Conservation (phyloP, 192 early-diverging fungal genomes). For the Coemansia umbellata region DNA sequence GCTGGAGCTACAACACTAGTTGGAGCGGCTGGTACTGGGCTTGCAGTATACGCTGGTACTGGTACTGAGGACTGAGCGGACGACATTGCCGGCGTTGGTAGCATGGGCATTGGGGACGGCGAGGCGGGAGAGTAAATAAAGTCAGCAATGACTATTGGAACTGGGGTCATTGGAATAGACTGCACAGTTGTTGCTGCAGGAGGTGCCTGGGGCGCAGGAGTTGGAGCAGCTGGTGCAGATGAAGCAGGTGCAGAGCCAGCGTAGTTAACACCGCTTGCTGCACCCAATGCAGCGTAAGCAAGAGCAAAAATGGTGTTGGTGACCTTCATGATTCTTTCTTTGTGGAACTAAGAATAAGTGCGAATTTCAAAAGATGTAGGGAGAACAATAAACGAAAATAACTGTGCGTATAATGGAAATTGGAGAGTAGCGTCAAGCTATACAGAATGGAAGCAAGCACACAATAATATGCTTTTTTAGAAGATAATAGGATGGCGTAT, state of each 20-base stretch:
- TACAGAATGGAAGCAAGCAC: neutral
- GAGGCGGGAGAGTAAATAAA: slow-evolving; percentile 27
- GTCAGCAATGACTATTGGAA: slow-evolving; percentile 23
- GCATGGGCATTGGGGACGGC: neutral
- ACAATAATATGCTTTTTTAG: neutral
- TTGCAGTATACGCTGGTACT: slow-evolving; percentile 11
- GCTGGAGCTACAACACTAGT: slow-evolving; percentile 6
- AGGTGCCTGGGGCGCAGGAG: no score
- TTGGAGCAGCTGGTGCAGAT: slow-evolving; percentile 7
- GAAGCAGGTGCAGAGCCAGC: slow-evolving; percentile 19
- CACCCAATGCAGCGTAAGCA: slow-evolving; percentile 17
- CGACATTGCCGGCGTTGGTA: neutral
- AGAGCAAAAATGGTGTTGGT: slow-evolving; percentile 28
- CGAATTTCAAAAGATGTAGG: neutral
- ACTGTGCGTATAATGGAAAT: neutral
- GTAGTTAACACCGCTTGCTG: slow-evolving; percentile 11
- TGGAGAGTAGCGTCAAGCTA: slow-evolving; percentile 1
- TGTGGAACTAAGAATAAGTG: neutral
- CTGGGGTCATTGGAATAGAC: slow-evolving; percentile 11
- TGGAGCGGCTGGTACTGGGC: slow-evolving; percentile 4
- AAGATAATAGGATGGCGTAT: neutral
- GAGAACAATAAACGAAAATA: neutral
- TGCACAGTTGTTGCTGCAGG: neutral
- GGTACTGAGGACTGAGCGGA: slow-evolving; percentile 5
- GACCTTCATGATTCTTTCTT: slow-evolving; percentile 19